phyloP scores from a whole-genome alignment of 768 basidiomycete genomes.

The Hygrophoropsis aurantiaca region DNA sequence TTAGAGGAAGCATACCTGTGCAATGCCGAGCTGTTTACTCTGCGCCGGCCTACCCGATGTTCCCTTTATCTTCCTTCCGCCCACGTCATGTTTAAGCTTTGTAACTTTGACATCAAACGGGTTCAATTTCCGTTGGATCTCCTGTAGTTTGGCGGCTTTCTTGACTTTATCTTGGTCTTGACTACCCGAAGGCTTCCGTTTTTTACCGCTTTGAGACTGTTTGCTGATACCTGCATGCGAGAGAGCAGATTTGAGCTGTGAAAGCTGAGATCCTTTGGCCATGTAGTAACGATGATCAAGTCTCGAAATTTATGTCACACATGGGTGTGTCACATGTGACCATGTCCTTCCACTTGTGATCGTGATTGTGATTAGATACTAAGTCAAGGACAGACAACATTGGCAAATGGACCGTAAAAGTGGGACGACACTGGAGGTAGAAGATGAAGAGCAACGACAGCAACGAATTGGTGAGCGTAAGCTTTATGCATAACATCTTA shows the following conservation, averaged over 20 bases:
- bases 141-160: slow-evolving; percentile 73
- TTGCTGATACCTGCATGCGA: slow-evolving; percentile 76
- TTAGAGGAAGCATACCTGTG: slow-evolving; percentile 58
- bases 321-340: too few relatives aligned
- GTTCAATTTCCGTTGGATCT: slow-evolving; percentile 85
- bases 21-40: slow-evolving; percentile 88
- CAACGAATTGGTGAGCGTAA: slow-evolving; percentile 38
- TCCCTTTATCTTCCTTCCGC: slow-evolving; percentile 84
- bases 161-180: slow-evolving; percentile 83
- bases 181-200: slow-evolving; percentile 60
- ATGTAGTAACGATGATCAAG: slow-evolving; percentile 38
- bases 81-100: slow-evolving; percentile 90
- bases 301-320: too few relatives aligned
- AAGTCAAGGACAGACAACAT: too few relatives aligned
- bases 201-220: slow-evolving; percentile 56
- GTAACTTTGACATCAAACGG: slow-evolving; percentile 94
- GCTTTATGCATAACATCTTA: slow-evolving; percentile 3
- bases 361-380: slow-evolving; percentile 2
- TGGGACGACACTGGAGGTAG: slow-evolving; percentile 39
- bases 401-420: too few relatives aligned
- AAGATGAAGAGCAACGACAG: slow-evolving; percentile 46
- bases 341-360: neutral
- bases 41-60: slow-evolving; percentile 79
- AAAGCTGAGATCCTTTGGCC: slow-evolving; percentile 86
- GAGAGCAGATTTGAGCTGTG: slow-evolving; percentile 86